Base-by-base conservation (phyloP, 2,329 filamentous ascomycete species). In the Penicillium sp. region DNA sequence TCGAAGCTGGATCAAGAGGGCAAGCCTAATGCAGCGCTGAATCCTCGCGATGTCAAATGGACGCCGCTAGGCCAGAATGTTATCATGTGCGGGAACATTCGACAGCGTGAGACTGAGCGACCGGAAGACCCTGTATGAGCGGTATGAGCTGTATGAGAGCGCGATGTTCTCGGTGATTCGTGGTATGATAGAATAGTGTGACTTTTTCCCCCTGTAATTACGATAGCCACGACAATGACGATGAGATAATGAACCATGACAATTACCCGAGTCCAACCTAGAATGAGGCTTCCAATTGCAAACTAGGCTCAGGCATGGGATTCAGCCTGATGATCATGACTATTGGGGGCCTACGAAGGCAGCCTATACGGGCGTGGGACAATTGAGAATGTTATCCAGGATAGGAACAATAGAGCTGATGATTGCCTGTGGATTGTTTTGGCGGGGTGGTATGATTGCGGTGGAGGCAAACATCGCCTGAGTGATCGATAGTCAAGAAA, bases 41-140 rank as follows among this genome's bases (percentile, higher is more conserved):
- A 88, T 65, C 80, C 96, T 49, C 81, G 77, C 48, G 81, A 88
- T 56, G 86, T 91, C 11, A 83, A 79, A 59, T 96, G 92, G 92
- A 82, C 86, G 55, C 90, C 90, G 37, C 83, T 96, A 61, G 92
- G 91, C 2, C 87, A 91, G 59, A 92, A 96, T 75, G 87, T 92
- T 28, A 90, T 96, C 1, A 81, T 96, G 63, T 95, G 90, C 72
- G 92, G 91, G 25, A 84, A 81, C 58, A 78, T 89, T 39, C 68
- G 74, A 5, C 51, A 48, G 14, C 43, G 54, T 37, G 56, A 60
- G 31, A 28, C 43, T 14, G 31, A 55, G 37, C 47, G 51, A 54
- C 50, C 43, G 35, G 25, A 35, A 11, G 17, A 39, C 22, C n/a
- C 39, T 38, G 14, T 20, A 43, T 45, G 14, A 54, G 15, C 1